Percentiles rank a stretch among this genome's conserved stretches.
Evolutionary conservation across 768 basidiomycete genomes (phyloP).

Genomic region (Mycena vitilis): DNA sequence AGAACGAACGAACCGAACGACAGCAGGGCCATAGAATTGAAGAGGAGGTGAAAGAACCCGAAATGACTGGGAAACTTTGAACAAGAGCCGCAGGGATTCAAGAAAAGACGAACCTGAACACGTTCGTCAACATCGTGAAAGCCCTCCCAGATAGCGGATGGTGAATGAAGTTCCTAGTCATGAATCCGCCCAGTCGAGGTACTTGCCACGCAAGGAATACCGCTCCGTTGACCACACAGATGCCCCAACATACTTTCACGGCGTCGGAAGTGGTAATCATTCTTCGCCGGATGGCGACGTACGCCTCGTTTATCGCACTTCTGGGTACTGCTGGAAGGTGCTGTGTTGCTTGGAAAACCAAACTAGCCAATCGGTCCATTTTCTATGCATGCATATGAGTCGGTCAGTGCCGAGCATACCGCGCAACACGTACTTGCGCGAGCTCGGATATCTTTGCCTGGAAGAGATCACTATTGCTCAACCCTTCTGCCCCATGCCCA

Average conservation of each 20-base stretch:
- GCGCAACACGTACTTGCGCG: not conserved
- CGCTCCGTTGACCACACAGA: constrained; percentile 60
- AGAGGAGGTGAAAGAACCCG: constrained; percentile 62
- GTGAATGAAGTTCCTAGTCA: constrained; percentile 66
- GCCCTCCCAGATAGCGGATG: constrained; percentile 67
- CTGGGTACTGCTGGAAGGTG: constrained; percentile 18
- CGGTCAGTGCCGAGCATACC: not conserved
- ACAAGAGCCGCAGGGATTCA: not conserved
- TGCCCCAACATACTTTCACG: constrained; percentile 56
- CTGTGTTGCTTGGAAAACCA: not conserved
- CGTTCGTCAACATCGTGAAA: constrained; percentile 69
- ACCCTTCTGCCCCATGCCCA: not conserved
- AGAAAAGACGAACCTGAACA: constrained; percentile 60
- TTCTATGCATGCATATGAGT: not conserved
- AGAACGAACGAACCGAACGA: constrained; percentile 62
- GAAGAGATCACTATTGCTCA: constrained; percentile 9
- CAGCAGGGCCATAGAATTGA: constrained; percentile 70
- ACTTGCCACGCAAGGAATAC: constrained; percentile 70
- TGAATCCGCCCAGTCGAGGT: constrained; percentile 57
- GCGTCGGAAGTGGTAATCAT: constrained; percentile 58
- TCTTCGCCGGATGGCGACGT: constrained; percentile 48
- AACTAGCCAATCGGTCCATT: not conserved
- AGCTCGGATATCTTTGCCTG: not conserved
- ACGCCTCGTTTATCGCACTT: constrained; percentile 40
- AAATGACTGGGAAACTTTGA: constrained; percentile 55